phyloP scores from a whole-genome alignment of 1,284 basidiomycete species.

The Vanrija sp. region DNA sequence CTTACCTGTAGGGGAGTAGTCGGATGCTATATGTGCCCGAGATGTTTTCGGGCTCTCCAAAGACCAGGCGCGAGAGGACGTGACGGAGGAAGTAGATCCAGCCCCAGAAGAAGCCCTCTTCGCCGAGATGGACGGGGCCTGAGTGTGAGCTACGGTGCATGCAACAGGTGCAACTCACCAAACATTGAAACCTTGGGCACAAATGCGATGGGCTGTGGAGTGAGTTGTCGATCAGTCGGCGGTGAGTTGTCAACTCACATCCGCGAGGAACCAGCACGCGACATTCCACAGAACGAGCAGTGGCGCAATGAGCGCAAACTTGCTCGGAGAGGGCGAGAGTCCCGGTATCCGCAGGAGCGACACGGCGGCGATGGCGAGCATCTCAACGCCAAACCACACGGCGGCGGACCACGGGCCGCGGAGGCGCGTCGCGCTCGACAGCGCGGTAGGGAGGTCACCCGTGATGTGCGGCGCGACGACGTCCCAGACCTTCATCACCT shows the following conservation, averaged over 20 bases:
- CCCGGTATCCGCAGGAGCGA: slow-evolving; percentile 36
- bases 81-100: slow-evolving; percentile 8
- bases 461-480: slow-evolving; percentile 34
- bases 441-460: slow-evolving; percentile 29
- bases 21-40: slow-evolving; percentile 42
- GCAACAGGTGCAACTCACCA: slow-evolving; percentile 19
- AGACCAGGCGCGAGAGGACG: slow-evolving; percentile 1
- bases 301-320: slow-evolving; percentile 18
- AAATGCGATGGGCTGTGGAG: slow-evolving; percentile 25
- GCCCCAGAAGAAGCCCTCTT: slow-evolving; percentile 19
- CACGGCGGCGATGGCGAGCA: slow-evolving; percentile 20
- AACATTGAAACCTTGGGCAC: slow-evolving; percentile 31
- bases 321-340: slow-evolving; percentile 27
- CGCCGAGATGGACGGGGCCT: slow-evolving; percentile 18
- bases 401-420: slow-evolving; percentile 25
- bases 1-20: slow-evolving; percentile 30
- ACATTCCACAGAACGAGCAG: slow-evolving; percentile 25
- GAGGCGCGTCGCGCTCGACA: slow-evolving; percentile 25
- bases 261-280: slow-evolving; percentile 37
- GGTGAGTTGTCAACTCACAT: slow-evolving; percentile 23
- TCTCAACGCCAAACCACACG: slow-evolving; percentile 32
- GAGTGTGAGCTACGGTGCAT: background rate
- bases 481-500: slow-evolving; percentile 47
- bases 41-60: slow-evolving; percentile 33
- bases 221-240: background rate